These are phyloP conservation scores for Dicorynia guianensis DNA, from an alignment of 306 rosid species.

Conservation along the genomic window DNA sequence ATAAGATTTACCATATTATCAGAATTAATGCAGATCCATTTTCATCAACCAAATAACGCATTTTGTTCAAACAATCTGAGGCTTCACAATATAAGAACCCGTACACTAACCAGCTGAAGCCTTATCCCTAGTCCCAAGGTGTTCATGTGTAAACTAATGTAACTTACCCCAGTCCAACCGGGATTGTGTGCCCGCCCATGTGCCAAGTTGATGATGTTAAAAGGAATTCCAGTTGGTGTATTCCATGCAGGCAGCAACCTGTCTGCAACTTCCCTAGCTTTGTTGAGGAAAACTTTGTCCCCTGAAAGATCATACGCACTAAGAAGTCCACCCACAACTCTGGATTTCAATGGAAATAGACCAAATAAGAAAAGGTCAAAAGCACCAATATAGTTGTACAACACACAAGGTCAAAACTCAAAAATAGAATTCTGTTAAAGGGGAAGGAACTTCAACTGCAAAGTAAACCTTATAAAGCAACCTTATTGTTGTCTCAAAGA, in stretches of 20 bases:
- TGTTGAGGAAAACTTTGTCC: conserved; percentile 86
- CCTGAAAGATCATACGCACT: conserved; percentile 96
- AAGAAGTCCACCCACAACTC: conserved; percentile 99
- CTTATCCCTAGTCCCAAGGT: conserved; percentile 16
- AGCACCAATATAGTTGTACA: conserved; percentile 34
- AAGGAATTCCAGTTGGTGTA: conserved; percentile 92
- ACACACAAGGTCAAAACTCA: conserved; percentile 34
- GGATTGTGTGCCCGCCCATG: conserved; percentile 84
- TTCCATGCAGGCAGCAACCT: conserved; percentile 98
- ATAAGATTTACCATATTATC: conserved; percentile 20
- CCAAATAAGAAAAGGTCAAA: conserved; percentile 19
- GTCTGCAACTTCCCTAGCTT: conserved; percentile 95
- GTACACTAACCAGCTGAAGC: conserved; percentile 15
- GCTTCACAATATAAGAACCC: conserved; percentile 28
- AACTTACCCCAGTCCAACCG: conserved; percentile 93
- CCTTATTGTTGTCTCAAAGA: conserved; percentile 99
- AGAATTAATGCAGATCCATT: conserved; percentile 24
- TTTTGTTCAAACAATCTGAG: conserved; percentile 28
- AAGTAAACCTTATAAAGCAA: conserved; percentile 90
- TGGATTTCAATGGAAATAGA: conserved; percentile 55
- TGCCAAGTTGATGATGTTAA: conserved; percentile 87
- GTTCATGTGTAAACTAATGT: conserved; percentile 25
- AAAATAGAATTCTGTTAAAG: conserved; percentile 30
- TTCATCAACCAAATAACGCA: conserved; percentile 20
- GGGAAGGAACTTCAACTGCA: conserved; percentile 56